phyloP scores from a whole-genome alignment of 371 early-diverging fungal species.

The Conidiobolus incongruus region DNA sequence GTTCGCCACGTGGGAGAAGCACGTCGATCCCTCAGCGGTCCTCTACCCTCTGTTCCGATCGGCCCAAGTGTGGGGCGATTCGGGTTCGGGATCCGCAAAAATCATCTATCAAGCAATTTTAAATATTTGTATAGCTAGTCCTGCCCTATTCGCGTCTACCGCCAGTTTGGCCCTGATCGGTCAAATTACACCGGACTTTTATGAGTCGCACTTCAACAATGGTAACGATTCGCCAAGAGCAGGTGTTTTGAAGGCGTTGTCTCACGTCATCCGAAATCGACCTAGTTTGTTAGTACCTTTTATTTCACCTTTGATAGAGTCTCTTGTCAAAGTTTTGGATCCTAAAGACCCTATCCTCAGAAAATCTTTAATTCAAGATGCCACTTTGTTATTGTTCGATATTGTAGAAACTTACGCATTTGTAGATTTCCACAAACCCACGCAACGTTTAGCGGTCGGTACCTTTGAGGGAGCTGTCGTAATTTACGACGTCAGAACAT shows the following conservation, averaged over 20 bases:
- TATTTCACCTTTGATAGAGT: constrained; percentile 40
- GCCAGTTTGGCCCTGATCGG: background rate
- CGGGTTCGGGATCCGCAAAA: constrained; percentile 13
- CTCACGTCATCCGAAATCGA: constrained; percentile 49
- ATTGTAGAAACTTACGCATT: constrained; percentile 53
- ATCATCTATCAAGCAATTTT: constrained; percentile 41
- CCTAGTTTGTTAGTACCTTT: constrained; percentile 33
- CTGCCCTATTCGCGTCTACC: constrained; percentile 46
- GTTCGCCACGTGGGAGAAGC: constrained; percentile 54
- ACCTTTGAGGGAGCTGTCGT: constrained; percentile 49
- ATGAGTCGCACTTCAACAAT: too few species aligned
- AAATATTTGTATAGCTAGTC: constrained; percentile 40
- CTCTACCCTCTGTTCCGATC: constrained; percentile 29
- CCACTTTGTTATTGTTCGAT: constrained; percentile 49
- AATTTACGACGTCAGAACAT: constrained; percentile 66
- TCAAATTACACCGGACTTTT: constrained; percentile 38
- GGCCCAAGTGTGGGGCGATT: constrained; percentile 13
- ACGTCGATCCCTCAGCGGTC: constrained; percentile 42
- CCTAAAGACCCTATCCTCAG: constrained; percentile 49
- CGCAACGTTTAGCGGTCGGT: constrained; percentile 63
- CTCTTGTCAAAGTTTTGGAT: constrained; percentile 63
- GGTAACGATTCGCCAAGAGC: constrained; percentile 27
- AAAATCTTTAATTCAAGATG: constrained; percentile 38
- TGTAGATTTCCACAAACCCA: constrained; percentile 45
- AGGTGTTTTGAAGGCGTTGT: constrained; percentile 38